A percentile compares a stretch with the other conserved stretches of the same genome.
phyloP scores from a whole-genome alignment of 768 basidiomycete species.

The Tremella yokohamensis region DNA sequence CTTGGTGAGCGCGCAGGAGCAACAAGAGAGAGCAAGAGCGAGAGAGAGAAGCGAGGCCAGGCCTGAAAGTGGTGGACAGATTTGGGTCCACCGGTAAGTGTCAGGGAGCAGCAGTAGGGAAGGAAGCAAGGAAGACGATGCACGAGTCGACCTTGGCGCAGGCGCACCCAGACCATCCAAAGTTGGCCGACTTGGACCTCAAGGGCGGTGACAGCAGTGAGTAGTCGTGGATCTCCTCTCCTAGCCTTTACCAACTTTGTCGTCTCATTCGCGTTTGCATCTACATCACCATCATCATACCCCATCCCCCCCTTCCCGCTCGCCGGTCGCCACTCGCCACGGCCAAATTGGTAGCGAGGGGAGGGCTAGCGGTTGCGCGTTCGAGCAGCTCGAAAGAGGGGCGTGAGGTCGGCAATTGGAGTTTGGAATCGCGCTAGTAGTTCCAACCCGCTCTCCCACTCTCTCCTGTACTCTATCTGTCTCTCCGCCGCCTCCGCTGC shows the following conservation, averaged over 20 bases:
- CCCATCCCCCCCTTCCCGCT: background rate
- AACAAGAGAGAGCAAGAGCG: constrained; percentile 6
- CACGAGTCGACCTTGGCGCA: constrained; percentile 21
- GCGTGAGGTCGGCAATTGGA: too few species aligned
- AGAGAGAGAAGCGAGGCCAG: constrained; percentile 8
- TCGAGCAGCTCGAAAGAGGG: too few species aligned
- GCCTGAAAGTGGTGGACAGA: too few species aligned
- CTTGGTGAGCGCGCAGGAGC: too few species aligned
- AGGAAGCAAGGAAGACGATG: background rate
- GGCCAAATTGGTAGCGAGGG: too few species aligned
- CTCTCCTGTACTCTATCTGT: background rate
- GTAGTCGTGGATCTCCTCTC: constrained; percentile 4
- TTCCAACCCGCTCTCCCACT: background rate
- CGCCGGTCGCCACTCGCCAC: background rate
- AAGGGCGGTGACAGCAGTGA: constrained; percentile 6
- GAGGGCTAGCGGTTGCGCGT: too few species aligned
- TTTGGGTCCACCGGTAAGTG: too few species aligned
- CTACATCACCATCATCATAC: background rate
- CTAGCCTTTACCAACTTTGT: background rate
- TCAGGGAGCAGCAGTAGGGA: background rate
- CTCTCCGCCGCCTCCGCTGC: background rate
- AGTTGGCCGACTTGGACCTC: constrained; percentile 30
- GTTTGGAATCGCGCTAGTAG: too few species aligned
- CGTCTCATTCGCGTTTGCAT: background rate
- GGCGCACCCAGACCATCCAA: constrained; percentile 41